Evolutionary conservation across 2,329 filamentous ascomycete genomes (phyloP).

Genomic region (Davidsoniella neocaledoniae): DNA sequence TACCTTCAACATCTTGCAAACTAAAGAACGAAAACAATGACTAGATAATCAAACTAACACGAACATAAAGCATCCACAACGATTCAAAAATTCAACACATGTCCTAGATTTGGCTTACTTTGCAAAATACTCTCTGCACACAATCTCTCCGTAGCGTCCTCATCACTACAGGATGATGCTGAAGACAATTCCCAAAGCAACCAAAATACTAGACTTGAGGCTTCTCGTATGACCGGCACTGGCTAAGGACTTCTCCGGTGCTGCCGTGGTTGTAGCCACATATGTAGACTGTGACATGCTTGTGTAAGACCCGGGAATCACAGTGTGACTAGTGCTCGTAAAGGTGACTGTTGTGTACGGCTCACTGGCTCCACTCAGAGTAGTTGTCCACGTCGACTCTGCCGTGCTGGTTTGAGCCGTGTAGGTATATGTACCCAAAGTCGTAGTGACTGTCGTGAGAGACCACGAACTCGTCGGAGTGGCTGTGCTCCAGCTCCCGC

Average conservation of each 20-base stretch:
- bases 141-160: no score
- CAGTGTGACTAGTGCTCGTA: constrained; percentile 4
- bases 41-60: no score
- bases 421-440: constrained; percentile 9
- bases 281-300: constrained; percentile 9
- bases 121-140: no score
- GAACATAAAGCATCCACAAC: no score
- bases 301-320: constrained; percentile 7
- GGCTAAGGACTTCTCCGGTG: background rate
- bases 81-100: no score
- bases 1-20: no score
- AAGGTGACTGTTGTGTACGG: constrained; percentile 11
- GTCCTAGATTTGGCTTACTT: no score
- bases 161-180: background rate
- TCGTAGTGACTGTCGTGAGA: constrained; percentile 9
- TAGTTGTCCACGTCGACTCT: constrained; percentile 9
- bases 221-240: background rate
- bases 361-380: constrained; percentile 7
- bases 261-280: constrained; percentile 8
- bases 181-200: background rate
- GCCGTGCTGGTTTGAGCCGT: constrained; percentile 3
- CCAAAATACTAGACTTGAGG: background rate
- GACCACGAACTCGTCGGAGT: constrained; percentile 2
- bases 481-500: background rate
- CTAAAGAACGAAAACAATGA: no score